Evolutionary conservation across 495 filamentous ascomycete genomes (phyloP), one percentile per base, ranked within the genome.

Genomic region (Xylaria flabelliformis): DNA sequence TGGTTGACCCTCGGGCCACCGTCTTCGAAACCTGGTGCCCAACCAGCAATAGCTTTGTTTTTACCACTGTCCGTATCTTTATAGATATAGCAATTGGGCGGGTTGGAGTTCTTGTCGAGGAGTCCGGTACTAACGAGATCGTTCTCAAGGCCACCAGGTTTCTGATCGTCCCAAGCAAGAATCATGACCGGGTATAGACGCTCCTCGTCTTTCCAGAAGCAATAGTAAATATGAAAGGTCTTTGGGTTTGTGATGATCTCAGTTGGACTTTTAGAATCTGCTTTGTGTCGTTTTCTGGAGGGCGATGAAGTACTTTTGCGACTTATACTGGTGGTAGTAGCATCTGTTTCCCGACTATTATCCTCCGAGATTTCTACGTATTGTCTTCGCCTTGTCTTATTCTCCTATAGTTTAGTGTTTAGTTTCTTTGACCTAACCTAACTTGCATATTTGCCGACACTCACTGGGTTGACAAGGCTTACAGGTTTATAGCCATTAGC

Each of bases 21-120:
- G 53, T 81, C 77, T 67, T 82, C 79, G 51, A 81, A 85, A 0
- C 80, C 83, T 6, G 72, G 65, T 8, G 79, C 77, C 84, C 84
- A 86, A 15, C 80, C 80, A 15, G 67, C 26, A 66, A 85, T 83
- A 17, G 79, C 73, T 5, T 58, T 64, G 6, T 53, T 51, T 26
- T 50, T 50, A 32, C 59, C 39, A 51, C 39, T 32, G 5, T 51
- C 29, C 10, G 59, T 42, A n/a, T 58, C 62, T n/a, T 72, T 56
- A 50, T 83, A 74, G 7, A 63, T 67, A 46, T 85, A 85, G 55
- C 84, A 85, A 32, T 51, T 78, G 15, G 84, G 84, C 0, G 73
- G 73, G 0, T 36, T 55, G 0, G 76, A 44, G 5, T 34, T 51
- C 34, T 75, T 67, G 19, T 76, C 44, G 6, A 85, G 74, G 3